Evolutionary conservation across 306 rosid species (phyloP).

Genomic region (Hylodesmum podocarpum): DNA sequence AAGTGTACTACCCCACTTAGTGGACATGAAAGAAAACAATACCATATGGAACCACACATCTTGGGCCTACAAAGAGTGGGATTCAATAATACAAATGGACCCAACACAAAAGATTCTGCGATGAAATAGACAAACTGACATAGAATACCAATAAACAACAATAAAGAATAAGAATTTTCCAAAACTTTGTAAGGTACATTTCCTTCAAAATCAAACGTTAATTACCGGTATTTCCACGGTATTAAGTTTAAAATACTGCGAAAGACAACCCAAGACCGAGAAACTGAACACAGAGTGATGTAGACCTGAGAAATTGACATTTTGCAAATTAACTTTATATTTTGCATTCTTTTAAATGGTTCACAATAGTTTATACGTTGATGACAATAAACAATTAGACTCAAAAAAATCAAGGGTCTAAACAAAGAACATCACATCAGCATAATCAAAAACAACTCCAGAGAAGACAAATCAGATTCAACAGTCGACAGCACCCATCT

Average conservation of each 20-base stretch:
- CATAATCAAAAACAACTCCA: conserved; percentile 43
- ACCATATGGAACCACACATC: conserved; percentile 52
- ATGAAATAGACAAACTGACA: conserved; percentile 41
- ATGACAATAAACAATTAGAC: conserved; percentile 44
- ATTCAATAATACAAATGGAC: conserved; percentile 54
- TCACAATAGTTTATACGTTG: conserved; percentile 36
- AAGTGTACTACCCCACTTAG: conserved; percentile 47
- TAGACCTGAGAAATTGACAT: conserved; percentile 34
- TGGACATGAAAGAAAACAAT: conserved; percentile 40
- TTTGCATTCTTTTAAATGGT: conserved; percentile 16
- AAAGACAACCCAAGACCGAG: conserved; percentile 28
- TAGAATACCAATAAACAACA: conserved; percentile 24
- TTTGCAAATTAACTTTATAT: neutral
- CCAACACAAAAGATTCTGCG: conserved; percentile 48
- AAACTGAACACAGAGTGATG: conserved; percentile 25
- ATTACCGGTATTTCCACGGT: neutral
- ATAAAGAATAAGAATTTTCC: neutral
- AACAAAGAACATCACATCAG: conserved; percentile 71
- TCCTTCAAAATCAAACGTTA: conserved; percentile 5
- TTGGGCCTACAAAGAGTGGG: conserved; percentile 64
- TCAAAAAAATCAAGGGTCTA: conserved; percentile 44
- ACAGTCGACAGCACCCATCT: conserved; percentile 31
- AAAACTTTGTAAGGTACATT: neutral
- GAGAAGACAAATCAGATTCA: conserved; percentile 46
- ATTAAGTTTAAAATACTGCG: conserved; percentile 8